Conservation (phyloP, 163 green algal species). For the Coccomyxa subellipsoidea region DNA sequence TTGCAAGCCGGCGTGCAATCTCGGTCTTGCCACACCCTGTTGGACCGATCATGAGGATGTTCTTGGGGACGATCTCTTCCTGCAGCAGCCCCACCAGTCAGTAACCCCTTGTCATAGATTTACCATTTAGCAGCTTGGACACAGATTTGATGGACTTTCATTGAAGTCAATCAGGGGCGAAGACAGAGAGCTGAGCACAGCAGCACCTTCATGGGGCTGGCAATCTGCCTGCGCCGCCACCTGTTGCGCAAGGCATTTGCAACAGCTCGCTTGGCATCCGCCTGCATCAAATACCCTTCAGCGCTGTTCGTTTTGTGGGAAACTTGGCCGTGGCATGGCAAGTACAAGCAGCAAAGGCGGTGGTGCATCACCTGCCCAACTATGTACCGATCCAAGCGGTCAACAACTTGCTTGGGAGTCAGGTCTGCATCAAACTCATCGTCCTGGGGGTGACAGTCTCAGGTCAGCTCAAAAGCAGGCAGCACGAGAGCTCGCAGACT, state of each 20-base stretch:
- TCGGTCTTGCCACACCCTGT: conserved; percentile 98
- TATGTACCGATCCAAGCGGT: conserved; percentile 87
- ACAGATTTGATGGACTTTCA: too few species aligned
- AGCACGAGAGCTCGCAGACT: too few species aligned
- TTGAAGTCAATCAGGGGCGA: too few species aligned
- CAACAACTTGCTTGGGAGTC: conserved; percentile 79
- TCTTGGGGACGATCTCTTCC: conserved; percentile 95
- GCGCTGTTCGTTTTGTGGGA: neutral
- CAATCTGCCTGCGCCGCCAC: conserved; percentile 84
- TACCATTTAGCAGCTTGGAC: too few species aligned
- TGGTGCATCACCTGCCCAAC: conserved; percentile 65
- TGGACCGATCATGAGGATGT: conserved; percentile 97
- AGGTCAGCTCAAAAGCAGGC: too few species aligned
- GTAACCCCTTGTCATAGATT: too few species aligned
- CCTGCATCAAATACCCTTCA: conserved; percentile 30
- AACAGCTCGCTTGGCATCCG: conserved; percentile 88
- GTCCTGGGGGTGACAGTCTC: neutral
- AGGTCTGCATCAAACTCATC: conserved; percentile 40
- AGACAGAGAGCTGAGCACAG: too few species aligned
- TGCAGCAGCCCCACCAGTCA: conserved; percentile 16
- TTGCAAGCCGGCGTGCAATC: conserved; percentile 91
- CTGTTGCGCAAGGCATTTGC: conserved; percentile 93
- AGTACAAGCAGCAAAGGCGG: too few species aligned
- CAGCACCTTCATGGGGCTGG: conserved; percentile 42
- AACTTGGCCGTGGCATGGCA: too few species aligned